Evolutionary conservation across 2,329 filamentous ascomycete species (phyloP), one percentile per base, ranked within the genome.

Genomic region (Cladophialophora carrionii): DNA sequence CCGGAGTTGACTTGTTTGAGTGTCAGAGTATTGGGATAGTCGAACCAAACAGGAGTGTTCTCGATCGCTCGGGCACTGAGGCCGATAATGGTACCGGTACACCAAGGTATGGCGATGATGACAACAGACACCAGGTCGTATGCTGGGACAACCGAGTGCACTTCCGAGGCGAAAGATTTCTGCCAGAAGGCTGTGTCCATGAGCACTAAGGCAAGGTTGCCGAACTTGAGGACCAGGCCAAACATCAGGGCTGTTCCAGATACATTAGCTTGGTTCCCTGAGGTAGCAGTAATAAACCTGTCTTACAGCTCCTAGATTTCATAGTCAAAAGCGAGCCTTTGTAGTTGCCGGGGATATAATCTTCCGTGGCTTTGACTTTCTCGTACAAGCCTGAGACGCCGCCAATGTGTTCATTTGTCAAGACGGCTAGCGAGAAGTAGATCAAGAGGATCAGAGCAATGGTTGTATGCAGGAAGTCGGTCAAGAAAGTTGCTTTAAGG

Each of bases 111-210:
- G 2, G 77, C 80, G 57, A 83, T 79, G 32, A 81, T 78, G 12
- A 78, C 78, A 4, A 82, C 52, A 0, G 78, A 79, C 1, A 77
- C 80, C 4, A 83, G 76, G 29, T 79, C 78, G 63, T 83, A 83
- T 0, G 78, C 81, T 0, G 80, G 80, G 0, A 83, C 81, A 0
- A 80, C 82, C 1, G 81, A 76, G 12, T 77, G 74, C 0, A 82
- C 78, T 62, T 82, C 79, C 0, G 79, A 77, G 0, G 81, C 81
- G 66, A 84, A 84, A 0, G 78, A 79, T 72, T 84, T 84, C 62
- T 83, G 81, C 80, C 81, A 84, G 71, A 84, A 84, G 1, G 78
- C 81, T 3, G 81, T 84, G 67, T 84, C 79, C 80, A 84, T 83
- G 4, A 82, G 74, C 0, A 83, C 82, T 0, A 82, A 74, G 7